Evolutionary conservation across 768 basidiomycete species (phyloP).

Genomic region (Trametes cinnabarina): DNA sequence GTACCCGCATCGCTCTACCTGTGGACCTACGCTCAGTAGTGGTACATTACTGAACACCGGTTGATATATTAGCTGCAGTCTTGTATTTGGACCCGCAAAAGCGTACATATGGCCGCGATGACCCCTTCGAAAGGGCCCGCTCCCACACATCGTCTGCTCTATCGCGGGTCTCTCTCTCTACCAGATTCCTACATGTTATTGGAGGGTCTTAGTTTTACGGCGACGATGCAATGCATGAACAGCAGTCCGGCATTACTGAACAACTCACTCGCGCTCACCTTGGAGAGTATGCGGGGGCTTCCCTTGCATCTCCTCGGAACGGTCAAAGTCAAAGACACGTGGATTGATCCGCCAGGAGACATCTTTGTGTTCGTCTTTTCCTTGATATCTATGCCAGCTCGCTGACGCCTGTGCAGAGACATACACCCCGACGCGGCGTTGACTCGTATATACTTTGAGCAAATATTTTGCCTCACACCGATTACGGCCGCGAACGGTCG

Average conservation of each 20-base stretch:
- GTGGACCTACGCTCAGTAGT: too few relatives aligned
- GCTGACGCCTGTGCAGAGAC: conserved; percentile 44
- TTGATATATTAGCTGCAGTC: too few relatives aligned
- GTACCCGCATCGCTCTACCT: too few relatives aligned
- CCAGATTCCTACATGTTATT: conserved; percentile 71
- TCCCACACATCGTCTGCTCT: conserved; percentile 55
- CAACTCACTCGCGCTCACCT: conserved; percentile 66
- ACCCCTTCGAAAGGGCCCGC: conserved; percentile 9
- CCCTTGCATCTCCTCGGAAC: conserved; percentile 60
- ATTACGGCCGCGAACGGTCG: conserved; percentile 32
- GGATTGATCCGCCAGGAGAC: conserved; percentile 50
- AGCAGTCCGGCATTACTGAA: conserved; percentile 43
- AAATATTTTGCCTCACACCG: conserved; percentile 55
- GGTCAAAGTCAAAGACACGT: conserved; percentile 51
- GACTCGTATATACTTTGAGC: conserved; percentile 68
- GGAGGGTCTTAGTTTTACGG: conserved; percentile 70
- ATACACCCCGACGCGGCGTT: conserved; percentile 65
- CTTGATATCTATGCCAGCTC: background rate
- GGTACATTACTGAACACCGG: too few relatives aligned
- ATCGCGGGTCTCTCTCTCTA: conserved; percentile 70
- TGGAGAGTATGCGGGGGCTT: conserved; percentile 80
- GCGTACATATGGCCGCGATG: background rate
- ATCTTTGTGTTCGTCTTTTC: conserved; percentile 46
- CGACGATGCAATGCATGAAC: conserved; percentile 2
- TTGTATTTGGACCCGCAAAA: too few relatives aligned